phyloP scores from a whole-genome alignment of 2,329 filamentous ascomycete genomes.

The Dothiorella sarmentorum region DNA sequence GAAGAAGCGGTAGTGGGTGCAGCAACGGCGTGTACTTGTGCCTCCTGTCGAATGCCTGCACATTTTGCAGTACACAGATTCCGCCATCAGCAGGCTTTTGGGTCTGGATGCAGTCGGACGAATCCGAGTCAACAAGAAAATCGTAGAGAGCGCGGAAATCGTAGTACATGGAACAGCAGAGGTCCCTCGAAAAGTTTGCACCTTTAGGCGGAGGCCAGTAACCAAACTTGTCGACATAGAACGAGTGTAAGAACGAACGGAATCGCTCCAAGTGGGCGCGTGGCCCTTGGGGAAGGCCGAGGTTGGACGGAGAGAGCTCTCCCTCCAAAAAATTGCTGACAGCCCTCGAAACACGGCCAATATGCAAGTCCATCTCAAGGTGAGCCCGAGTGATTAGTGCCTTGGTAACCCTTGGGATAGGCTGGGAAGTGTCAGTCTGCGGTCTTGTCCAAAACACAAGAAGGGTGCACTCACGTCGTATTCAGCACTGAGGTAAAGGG shows the following conservation, averaged over 20 bases:
- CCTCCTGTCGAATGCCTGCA: conserved; percentile 63
- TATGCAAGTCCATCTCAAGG: conserved; percentile 62
- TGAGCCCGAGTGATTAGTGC: conserved; percentile 62
- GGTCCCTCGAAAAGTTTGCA: conserved; percentile 53
- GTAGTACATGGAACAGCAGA: conserved; percentile 60
- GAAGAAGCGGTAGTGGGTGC: conserved; percentile 66
- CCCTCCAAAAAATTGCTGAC: conserved; percentile 67
- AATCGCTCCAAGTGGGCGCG: conserved; percentile 70
- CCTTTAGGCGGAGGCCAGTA: conserved; percentile 64
- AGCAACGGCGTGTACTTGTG: conserved; percentile 59
- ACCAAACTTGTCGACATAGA: conserved; percentile 65
- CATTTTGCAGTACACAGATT: conserved; percentile 65
- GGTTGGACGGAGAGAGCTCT: conserved; percentile 62
- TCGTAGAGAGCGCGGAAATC: conserved; percentile 72
- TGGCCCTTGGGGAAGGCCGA: conserved; percentile 61
- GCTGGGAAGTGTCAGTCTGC: conserved; percentile 25
- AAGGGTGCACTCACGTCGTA: conserved; percentile 53
- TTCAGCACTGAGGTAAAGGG: conserved; percentile 55
- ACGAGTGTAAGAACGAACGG: conserved; percentile 62
- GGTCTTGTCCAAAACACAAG: not conserved
- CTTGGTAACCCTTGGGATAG: conserved; percentile 52
- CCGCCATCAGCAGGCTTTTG: conserved; percentile 60
- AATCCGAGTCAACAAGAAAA: conserved; percentile 63
- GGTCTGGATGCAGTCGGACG: conserved; percentile 48
- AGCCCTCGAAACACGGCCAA: conserved; percentile 51